Conservation (phyloP, 2,329 filamentous ascomycete species). For the Alternaria sp. region DNA sequence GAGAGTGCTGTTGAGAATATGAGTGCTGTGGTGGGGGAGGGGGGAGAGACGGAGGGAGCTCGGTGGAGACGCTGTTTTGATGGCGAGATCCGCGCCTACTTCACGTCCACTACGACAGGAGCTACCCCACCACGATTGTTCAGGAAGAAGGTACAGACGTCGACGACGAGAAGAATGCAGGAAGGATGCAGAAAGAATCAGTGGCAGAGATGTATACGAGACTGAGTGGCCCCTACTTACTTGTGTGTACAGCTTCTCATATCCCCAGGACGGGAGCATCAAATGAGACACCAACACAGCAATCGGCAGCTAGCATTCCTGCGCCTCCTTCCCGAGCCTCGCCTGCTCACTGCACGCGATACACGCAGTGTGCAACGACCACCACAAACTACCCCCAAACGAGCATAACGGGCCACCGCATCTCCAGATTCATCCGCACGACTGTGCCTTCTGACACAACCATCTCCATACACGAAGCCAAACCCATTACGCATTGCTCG, state of each 20-base stretch:
- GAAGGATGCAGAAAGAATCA: constrained; percentile 19
- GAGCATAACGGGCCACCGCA: neutral
- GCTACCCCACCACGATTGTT: constrained; percentile 9
- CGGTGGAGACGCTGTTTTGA: constrained; percentile 19
- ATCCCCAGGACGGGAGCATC: neutral
- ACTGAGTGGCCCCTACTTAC: constrained; percentile 22
- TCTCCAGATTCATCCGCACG: constrained; percentile 1
- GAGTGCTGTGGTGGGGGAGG: constrained; percentile 20
- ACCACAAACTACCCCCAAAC: neutral
- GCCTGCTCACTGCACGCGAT: neutral
- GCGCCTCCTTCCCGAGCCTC: neutral
- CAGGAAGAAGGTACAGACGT: constrained; percentile 9
- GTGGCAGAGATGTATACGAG: constrained; percentile 16
- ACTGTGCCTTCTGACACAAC: neutral
- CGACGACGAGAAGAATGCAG: constrained; percentile 11
- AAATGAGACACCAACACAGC: constrained; percentile 6
- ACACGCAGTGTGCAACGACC: neutral
- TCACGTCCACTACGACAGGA: constrained; percentile 8
- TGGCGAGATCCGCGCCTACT: constrained; percentile 14
- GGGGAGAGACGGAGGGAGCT: constrained; percentile 11
- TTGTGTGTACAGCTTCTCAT: constrained; percentile 2
- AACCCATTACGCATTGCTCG: constrained; percentile 25
- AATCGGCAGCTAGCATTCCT: neutral
- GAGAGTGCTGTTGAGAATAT: constrained; percentile 25
- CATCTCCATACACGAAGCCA: constrained; percentile 4